A percentile compares a stretch with the other conserved stretches of the same genome.
phyloP scores from a whole-genome alignment of 1,284 basidiomycete genomes.

The Heliocybe sulcata region DNA sequence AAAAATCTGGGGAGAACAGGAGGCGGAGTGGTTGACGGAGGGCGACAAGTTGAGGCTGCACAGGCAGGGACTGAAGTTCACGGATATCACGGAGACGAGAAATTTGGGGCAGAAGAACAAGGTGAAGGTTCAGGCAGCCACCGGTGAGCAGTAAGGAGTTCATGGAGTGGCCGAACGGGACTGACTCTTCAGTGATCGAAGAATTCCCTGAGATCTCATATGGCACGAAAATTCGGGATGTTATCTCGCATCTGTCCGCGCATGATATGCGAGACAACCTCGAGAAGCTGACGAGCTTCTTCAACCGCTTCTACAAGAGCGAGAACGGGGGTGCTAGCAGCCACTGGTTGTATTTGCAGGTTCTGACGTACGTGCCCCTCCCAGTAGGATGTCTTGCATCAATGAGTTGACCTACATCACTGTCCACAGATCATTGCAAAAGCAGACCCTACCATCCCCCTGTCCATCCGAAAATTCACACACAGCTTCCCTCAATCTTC shows the following conservation, averaged over 20 bases:
- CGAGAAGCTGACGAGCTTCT: constrained; percentile 67
- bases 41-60: constrained; percentile 15
- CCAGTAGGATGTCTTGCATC: not conserved
- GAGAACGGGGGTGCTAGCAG: constrained; percentile 80
- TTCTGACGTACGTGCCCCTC: constrained; percentile 54
- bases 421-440: constrained; percentile 75
- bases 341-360: constrained; percentile 72
- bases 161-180: too few species aligned
- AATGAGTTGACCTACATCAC: constrained; percentile 8
- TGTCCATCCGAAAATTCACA: constrained; percentile 36
- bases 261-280: constrained; percentile 64
- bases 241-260: constrained; percentile 61
- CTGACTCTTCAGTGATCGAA: constrained; percentile 6
- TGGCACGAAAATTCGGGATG: constrained; percentile 46
- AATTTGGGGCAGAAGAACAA: not conserved
- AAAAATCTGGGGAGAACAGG: constrained; percentile 8
- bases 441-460: constrained; percentile 51
- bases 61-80: constrained; percentile 11
- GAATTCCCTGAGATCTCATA: constrained; percentile 12
- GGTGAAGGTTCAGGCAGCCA: not conserved
- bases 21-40: constrained; percentile 16
- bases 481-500: constrained; percentile 49
- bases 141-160: not conserved
- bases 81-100: constrained; percentile 11
- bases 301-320: constrained; percentile 20